Evolutionary conservation across 2,329 filamentous ascomycete species (phyloP).

Genomic region (Colletotrichum chrysophilum): DNA sequence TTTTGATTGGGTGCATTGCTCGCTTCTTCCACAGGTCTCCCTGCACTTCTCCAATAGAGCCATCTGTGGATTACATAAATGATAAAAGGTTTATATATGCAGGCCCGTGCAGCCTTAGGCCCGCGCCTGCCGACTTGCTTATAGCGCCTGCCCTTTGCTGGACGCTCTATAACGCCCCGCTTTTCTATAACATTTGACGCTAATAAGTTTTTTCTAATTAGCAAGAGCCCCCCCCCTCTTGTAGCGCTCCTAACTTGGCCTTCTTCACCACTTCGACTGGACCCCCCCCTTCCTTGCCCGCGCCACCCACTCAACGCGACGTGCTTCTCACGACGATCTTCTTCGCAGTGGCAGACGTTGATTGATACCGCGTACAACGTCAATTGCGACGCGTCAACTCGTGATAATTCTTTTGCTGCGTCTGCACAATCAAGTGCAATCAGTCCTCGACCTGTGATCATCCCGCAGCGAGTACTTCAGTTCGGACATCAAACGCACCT

Average conservation of each 20-base stretch:
- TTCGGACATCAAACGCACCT: background rate
- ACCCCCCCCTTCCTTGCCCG: background rate
- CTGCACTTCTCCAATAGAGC: background rate
- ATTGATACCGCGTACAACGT: background rate
- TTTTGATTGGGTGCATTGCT: background rate
- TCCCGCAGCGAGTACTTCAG: background rate
- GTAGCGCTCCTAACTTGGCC: background rate
- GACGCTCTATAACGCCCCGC: background rate
- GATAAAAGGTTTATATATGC: background rate
- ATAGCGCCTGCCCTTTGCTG: background rate
- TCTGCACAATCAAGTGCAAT: background rate
- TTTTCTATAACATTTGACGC: background rate
- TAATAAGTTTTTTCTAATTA: constrained; percentile 1
- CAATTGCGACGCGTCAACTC: background rate
- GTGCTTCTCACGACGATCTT: background rate
- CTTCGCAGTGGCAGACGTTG: background rate
- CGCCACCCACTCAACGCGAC: background rate
- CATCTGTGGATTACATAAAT: background rate
- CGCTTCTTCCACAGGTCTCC: background rate
- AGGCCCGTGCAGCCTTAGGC: background rate
- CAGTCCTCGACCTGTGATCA: background rate
- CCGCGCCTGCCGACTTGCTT: background rate
- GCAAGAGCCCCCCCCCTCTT: background rate
- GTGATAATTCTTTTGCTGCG: background rate
- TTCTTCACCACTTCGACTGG: background rate